A percentile compares a stretch with the other conserved stretches of the same genome.
phyloP scores from a whole-genome alignment of 2,329 filamentous ascomycete genomes.

The Trichoderma afroharzianum region DNA sequence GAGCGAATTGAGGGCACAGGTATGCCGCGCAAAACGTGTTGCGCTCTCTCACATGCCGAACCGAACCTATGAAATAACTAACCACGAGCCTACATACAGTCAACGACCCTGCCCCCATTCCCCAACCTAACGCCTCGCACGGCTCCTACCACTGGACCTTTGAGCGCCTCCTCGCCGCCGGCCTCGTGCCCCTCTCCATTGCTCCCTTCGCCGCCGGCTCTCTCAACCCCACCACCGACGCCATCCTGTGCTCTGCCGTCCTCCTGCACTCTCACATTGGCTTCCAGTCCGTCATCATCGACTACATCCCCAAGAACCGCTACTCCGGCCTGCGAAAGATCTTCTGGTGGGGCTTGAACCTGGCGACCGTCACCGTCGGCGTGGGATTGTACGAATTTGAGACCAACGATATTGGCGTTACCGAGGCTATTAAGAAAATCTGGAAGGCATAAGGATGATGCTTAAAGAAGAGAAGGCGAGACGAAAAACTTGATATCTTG shows the following conservation, averaged over 20 bases:
- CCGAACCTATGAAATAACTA: background rate
- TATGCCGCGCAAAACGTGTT: conserved; percentile 40
- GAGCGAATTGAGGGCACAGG: conserved; percentile 72
- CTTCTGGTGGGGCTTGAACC: conserved; percentile 76
- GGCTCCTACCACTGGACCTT: conserved; percentile 99
- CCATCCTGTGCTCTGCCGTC: conserved; percentile 74
- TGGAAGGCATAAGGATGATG: conserved; percentile 66
- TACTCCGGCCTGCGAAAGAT: conserved; percentile 63
- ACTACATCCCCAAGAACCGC: conserved; percentile 77
- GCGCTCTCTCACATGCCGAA: conserved; percentile 6
- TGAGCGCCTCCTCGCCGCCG: conserved; percentile 78
- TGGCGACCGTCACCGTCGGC: conserved; percentile 73
- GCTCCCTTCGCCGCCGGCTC: conserved; percentile 90
- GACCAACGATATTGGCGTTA: conserved; percentile 95
- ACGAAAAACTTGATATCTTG: background rate
- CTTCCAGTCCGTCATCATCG: conserved; percentile 84
- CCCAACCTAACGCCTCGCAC: conserved; percentile 69
- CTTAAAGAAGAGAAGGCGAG: conserved; percentile 19
- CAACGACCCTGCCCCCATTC: conserved; percentile 81
- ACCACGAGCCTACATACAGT: conserved; percentile 49
- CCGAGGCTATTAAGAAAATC: conserved; percentile 80
- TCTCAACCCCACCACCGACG: conserved; percentile 84
- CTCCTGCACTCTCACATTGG: conserved; percentile 95
- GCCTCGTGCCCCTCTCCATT: conserved; percentile 80
- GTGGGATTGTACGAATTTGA: conserved; percentile 97